phyloP scores from a whole-genome alignment of 139 green algal genomes.

The Mychonastes homosphaera region DNA sequence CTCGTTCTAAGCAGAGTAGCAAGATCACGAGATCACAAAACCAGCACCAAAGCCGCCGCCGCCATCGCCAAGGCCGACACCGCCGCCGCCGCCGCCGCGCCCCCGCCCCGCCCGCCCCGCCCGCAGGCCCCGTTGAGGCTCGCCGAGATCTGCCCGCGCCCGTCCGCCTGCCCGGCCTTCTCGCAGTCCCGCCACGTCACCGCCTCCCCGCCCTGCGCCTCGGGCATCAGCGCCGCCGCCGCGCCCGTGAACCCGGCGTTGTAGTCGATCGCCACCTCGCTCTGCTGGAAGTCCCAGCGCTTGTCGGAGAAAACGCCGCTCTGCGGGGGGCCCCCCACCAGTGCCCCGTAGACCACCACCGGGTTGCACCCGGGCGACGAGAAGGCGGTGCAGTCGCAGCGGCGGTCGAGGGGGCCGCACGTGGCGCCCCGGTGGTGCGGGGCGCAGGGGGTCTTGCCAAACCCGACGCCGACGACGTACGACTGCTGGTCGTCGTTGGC shows the following conservation, averaged over 20 bases:
- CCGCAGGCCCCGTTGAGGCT: conserved; percentile 3
- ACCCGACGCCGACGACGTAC: conserved; percentile 28
- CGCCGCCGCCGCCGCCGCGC: not conserved
- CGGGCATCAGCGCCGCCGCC: conserved; percentile 16
- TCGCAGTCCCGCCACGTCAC: conserved; percentile 16
- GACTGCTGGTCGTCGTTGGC: conserved; percentile 19
- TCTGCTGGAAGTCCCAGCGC: conserved; percentile 15
- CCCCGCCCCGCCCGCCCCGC: not conserved
- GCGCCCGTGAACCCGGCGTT: conserved; percentile 34
- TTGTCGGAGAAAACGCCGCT: conserved; percentile 21
- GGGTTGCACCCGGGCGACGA: conserved; percentile 29
- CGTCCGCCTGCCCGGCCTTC: conserved; percentile 2
- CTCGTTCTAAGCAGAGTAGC: no score
- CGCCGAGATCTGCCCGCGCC: not conserved
- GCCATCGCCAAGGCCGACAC: not conserved
- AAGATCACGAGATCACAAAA: no score
- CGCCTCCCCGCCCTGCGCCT: no score
- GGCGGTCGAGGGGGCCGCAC: conserved; percentile 20
- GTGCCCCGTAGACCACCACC: conserved; percentile 43
- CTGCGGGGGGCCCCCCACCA: conserved; percentile 45
- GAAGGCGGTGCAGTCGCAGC: conserved; percentile 16
- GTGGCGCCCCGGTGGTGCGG: conserved; percentile 46
- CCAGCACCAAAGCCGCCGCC: not conserved
- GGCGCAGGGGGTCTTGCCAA: conserved; percentile 27
- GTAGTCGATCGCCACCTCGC: conserved; percentile 34